A percentile compares a stretch with the other conserved stretches of the same genome.
phyloP scores from a whole-genome alignment of 2,329 filamentous ascomycete species.

The Pseudomassariella vexata region DNA sequence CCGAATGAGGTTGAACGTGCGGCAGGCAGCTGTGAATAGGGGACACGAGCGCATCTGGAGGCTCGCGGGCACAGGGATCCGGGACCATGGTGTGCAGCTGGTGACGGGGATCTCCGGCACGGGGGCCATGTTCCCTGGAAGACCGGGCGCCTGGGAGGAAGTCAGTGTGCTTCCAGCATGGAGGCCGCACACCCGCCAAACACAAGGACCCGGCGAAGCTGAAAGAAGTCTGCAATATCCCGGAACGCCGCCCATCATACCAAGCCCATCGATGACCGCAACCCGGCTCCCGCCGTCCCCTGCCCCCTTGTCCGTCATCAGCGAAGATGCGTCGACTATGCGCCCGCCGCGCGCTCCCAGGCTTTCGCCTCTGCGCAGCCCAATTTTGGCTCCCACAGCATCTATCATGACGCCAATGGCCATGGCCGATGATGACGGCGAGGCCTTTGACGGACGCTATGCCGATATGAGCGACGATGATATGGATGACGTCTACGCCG shows the following conservation, averaged over 20 bases:
- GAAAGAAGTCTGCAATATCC: too few species aligned
- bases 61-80: slow-evolving; percentile 25
- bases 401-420: slow-evolving; percentile 14
- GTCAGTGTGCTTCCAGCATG: slow-evolving; percentile 16
- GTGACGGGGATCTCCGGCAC: slow-evolving; percentile 19
- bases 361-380: too few species aligned
- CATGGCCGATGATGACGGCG: slow-evolving; percentile 36
- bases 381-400: slow-evolving; percentile 1
- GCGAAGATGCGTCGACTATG: too few species aligned
- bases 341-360: too few species aligned
- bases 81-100: slow-evolving; percentile 28
- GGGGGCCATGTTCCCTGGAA: slow-evolving; percentile 24
- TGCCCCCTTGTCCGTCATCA: too few species aligned
- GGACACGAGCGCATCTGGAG: slow-evolving; percentile 25
- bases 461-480: slow-evolving; percentile 34
- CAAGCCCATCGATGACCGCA: too few species aligned
- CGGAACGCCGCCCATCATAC: too few species aligned
- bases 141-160: slow-evolving; percentile 10
- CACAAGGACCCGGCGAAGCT: too few species aligned
- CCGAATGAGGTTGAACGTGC: slow-evolving; percentile 43
- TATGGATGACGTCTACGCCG: slow-evolving; percentile 46
- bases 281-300: too few species aligned
- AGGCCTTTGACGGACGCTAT: slow-evolving; percentile 39
- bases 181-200: slow-evolving; percentile 22
- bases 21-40: slow-evolving; percentile 25